These are phyloP conservation scores for Mollisiaceae sp. DNA, from an alignment of 2,329 filamentous ascomycete species.

Conservation along the genomic window DNA sequence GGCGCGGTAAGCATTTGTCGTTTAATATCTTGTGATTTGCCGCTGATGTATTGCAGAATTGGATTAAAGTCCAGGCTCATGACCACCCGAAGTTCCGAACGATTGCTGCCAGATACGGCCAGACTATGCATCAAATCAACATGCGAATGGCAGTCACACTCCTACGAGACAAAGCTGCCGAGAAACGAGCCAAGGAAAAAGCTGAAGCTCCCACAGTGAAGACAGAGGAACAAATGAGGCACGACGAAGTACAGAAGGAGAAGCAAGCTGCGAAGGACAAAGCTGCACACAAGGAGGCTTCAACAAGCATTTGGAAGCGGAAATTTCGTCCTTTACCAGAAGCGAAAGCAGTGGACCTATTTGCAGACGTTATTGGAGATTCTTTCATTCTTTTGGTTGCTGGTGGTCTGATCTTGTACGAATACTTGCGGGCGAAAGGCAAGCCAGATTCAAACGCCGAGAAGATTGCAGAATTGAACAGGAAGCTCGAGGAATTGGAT, in stretches of 20 bases:
- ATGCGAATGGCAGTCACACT: slow-evolving; percentile 67
- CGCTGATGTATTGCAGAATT: slow-evolving; percentile 54
- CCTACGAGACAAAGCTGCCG: slow-evolving; percentile 61
- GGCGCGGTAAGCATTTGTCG: slow-evolving; percentile 59
- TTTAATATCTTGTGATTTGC: not conserved
- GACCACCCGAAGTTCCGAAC: slow-evolving; percentile 65
- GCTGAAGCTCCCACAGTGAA: slow-evolving; percentile 69
- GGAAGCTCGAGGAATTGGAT: slow-evolving; percentile 58
- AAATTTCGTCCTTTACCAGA: slow-evolving; percentile 69
- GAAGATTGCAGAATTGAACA: slow-evolving; percentile 57
- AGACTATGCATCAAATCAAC: slow-evolving; percentile 69
- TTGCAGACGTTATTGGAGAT: slow-evolving; percentile 69
- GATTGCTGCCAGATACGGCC: slow-evolving; percentile 66
- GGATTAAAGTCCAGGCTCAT: slow-evolving; percentile 68
- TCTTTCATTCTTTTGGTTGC: slow-evolving; percentile 66
- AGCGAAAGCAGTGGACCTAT: slow-evolving; percentile 68
- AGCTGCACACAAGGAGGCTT: slow-evolving; percentile 38
- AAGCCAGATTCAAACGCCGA: slow-evolving; percentile 64
- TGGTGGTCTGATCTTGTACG: slow-evolving; percentile 61
- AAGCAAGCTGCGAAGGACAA: slow-evolving; percentile 46
- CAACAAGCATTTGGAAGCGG: slow-evolving; percentile 63
- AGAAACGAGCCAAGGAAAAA: slow-evolving; percentile 63
- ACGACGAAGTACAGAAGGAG: slow-evolving; percentile 55
- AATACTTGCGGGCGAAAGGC: slow-evolving; percentile 62
- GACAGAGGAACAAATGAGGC: slow-evolving; percentile 64